phyloP scores from a whole-genome alignment of 768 basidiomycete species.

The Cytidiella melzeri region DNA sequence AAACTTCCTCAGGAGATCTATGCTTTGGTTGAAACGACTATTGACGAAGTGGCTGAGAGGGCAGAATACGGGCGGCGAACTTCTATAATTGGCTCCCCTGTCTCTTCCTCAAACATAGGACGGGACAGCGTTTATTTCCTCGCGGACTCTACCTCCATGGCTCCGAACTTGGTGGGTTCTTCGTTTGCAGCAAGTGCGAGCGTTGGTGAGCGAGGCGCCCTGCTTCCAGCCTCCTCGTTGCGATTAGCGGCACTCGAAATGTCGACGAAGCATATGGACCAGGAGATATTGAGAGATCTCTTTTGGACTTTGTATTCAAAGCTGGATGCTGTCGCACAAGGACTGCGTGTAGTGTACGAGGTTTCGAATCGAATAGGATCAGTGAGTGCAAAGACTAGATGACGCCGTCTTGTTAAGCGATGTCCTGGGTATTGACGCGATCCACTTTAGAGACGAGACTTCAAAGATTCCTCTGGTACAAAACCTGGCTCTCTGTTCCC shows the following conservation, averaged over 20 bases:
- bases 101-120: slow-evolving; percentile 15
- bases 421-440: neutral
- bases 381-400: slow-evolving; percentile 44
- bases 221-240: slow-evolving; percentile 46
- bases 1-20: slow-evolving; percentile 81
- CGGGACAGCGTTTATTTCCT: slow-evolving; percentile 14
- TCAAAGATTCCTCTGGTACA: slow-evolving; percentile 78
- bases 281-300: slow-evolving; percentile 82
- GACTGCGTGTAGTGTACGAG: slow-evolving; percentile 84
- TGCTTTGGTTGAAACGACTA: slow-evolving; percentile 74
- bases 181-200: neutral
- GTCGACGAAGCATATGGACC: slow-evolving; percentile 64
- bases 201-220: slow-evolving; percentile 17
- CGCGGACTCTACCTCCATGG: slow-evolving; percentile 6
- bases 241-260: slow-evolving; percentile 72
- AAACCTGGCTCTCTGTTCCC: slow-evolving; percentile 77
- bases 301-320: slow-evolving; percentile 99
- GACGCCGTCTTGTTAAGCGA: neutral
- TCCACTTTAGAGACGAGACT: slow-evolving; percentile 71
- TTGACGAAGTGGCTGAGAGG: slow-evolving; percentile 90
- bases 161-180: slow-evolving; percentile 4
- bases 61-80: slow-evolving; percentile 68
- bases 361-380: slow-evolving; percentile 87
- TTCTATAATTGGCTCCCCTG: slow-evolving; percentile 29
- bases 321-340: slow-evolving; percentile 88